Percentiles rank a stretch among this genome's conserved stretches.
Evolutionary conservation across 345 rosid genomes (phyloP).

Genomic region (Gynandropsis gynandra): DNA sequence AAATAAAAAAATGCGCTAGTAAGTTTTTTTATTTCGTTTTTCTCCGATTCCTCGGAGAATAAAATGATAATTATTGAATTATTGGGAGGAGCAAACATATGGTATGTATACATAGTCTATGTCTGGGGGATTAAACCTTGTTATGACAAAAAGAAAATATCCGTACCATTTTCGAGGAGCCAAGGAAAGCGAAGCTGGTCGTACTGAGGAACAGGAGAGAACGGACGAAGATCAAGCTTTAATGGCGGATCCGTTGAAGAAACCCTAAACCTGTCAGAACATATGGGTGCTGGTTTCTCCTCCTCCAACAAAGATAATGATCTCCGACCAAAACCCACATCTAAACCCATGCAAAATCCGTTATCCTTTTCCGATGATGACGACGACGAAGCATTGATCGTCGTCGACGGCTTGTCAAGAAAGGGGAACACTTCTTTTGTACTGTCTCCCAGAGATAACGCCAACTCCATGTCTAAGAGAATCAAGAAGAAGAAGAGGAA

Average conservation of each 20-base stretch:
- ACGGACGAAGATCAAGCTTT: slow-evolving; percentile 64
- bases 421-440: slow-evolving; percentile 54
- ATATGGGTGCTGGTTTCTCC: slow-evolving; percentile 11
- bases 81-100: no score
- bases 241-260: slow-evolving; percentile 46
- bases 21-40: background rate
- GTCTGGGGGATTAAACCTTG: background rate
- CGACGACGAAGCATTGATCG: slow-evolving; percentile 21
- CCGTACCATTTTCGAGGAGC: slow-evolving; percentile 52
- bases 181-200: slow-evolving; percentile 61
- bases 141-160: background rate
- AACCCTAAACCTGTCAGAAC: slow-evolving; percentile 24
- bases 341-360: slow-evolving; percentile 56
- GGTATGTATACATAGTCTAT: background rate
- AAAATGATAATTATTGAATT: background rate
- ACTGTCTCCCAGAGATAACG: slow-evolving; percentile 72
- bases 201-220: slow-evolving; percentile 43
- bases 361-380: slow-evolving; percentile 39
- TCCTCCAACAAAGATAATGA: slow-evolving; percentile 23
- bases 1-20: background rate
- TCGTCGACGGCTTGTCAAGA: slow-evolving; percentile 33
- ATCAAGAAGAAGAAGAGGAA: slow-evolving; percentile 7
- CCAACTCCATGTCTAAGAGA: slow-evolving; percentile 60
- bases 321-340: slow-evolving; percentile 30
- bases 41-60: background rate